Evolutionary conservation across 169 alveolate species (phyloP), one percentile per base, ranked within the genome.

Genomic region (Plasmodium vivax): DNA sequence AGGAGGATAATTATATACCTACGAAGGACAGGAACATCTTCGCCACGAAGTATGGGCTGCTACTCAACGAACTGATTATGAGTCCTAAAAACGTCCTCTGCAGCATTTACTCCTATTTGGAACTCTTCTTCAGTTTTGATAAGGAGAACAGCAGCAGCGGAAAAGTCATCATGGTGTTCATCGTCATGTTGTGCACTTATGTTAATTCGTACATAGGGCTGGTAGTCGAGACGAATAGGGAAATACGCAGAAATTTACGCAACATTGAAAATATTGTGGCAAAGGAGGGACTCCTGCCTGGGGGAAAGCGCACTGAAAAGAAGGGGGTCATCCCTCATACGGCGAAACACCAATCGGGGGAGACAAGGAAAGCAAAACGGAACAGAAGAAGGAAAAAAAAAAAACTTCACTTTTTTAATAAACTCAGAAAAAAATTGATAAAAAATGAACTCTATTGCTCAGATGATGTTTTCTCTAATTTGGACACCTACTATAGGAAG

Each of bases 31-130:
- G 96, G 51, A 96, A 94, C 51, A 81, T 93, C 30, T 96, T 96
- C 81, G 95, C 96, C 12, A 97, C 98, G 16, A 93, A 97, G 12
- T 94, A 96, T 56, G 98, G 98, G 4, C 94, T 97, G 36, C 87
- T 97, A 74, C 95, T 96, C 58, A 97, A 97, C 79, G 98, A 97
- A 92, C 77, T 97, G 58, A 80, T 92, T 43, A 45, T 56, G 36
- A 92, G 84, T 38, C 95, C 95, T 2, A 92, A 92, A 72, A 92
- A 92, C 72, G 79, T 92, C 45, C 38, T 92, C 6, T 92, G 95
- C 71, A 92, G 95, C 54, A 74, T 92, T 34, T 73, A 82, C 34
- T 72, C 95, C 23, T 92, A 77, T 41, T 51, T 92, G 62, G 95
- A 92, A 82, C 19, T 92, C 38, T 47, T 92, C 10, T 92, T 72